phyloP scores from a whole-genome alignment of 345 rosid genomes.

The Aquilaria sinensis region DNA sequence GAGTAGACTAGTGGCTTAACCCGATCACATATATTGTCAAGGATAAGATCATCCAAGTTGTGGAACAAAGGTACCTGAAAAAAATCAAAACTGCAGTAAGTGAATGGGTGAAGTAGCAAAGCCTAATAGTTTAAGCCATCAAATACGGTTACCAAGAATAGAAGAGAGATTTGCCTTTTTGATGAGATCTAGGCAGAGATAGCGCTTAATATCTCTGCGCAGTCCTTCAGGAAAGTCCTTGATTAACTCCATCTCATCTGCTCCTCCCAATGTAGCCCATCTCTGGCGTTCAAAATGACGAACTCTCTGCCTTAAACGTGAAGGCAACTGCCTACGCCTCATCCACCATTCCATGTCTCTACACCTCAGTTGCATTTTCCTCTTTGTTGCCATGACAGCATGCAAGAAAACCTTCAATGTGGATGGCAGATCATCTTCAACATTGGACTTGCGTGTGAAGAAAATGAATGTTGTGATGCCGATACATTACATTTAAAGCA shows the following conservation, averaged over 20 bases:
- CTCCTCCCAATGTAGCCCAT: slow-evolving; percentile 44
- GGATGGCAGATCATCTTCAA: not conserved
- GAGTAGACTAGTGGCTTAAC: slow-evolving; percentile 47
- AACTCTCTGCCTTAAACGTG: slow-evolving; percentile 38
- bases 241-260: slow-evolving; percentile 44
- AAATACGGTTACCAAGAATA: no score
- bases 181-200: slow-evolving; percentile 51
- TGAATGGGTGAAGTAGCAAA: not conserved
- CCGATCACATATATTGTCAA: slow-evolving; percentile 55
- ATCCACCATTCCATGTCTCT: slow-evolving; percentile 66
- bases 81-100: not conserved
- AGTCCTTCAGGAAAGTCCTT: slow-evolving; percentile 60
- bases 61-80: slow-evolving; percentile 54
- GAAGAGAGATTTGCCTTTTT: slow-evolving; percentile 28
- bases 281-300: slow-evolving; percentile 40
- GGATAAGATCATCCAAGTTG: slow-evolving; percentile 49
- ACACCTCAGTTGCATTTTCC: slow-evolving; percentile 40
- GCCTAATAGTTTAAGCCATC: not conserved
- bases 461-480: no score
- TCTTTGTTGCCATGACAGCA: slow-evolving; percentile 49
- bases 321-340: slow-evolving; percentile 51
- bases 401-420: slow-evolving; percentile 42
- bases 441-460: no score
- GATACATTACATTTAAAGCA: no score
- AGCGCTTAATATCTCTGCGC: slow-evolving; percentile 51